phyloP scores from a whole-genome alignment of 106 monocot species.

The Alisma plantagoaquatica region DNA sequence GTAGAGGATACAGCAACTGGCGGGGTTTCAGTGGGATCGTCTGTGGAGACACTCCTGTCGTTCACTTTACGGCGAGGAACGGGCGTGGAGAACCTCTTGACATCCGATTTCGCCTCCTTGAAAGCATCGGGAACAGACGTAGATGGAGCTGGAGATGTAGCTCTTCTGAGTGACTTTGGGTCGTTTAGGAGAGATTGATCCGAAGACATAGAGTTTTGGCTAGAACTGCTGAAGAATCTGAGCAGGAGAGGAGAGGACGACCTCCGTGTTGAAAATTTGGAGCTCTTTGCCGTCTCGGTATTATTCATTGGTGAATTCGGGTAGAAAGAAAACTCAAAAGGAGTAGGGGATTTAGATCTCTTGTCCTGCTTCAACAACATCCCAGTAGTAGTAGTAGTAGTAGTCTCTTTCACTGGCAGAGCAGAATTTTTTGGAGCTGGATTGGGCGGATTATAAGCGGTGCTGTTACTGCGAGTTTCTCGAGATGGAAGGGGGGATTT shows the following conservation, averaged over 20 bases:
- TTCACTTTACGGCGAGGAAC: slow-evolving; percentile 11
- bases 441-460: background rate
- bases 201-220: no score
- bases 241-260: no score
- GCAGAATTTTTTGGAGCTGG: background rate
- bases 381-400: no score
- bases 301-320: no score
- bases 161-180: no score
- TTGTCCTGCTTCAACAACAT: background rate
- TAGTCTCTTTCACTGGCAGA: background rate
- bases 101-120: slow-evolving; percentile 34
- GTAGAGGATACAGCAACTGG: background rate
- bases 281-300: background rate
- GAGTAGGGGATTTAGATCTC: background rate
- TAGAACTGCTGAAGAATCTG: no score
- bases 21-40: background rate
- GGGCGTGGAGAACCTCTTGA: slow-evolving; percentile 41
- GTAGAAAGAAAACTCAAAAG: no score
- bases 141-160: slow-evolving; percentile 24
- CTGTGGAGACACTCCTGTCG: slow-evolving; percentile 4
- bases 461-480: background rate
- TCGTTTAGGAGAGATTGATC: no score
- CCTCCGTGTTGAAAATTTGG: no score
- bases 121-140: slow-evolving; percentile 32
- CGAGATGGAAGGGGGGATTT: slow-evolving; percentile 5